Base-by-base conservation (phyloP, 495 filamentous ascomycete species). In the Opeltia flavorubescens region DNA sequence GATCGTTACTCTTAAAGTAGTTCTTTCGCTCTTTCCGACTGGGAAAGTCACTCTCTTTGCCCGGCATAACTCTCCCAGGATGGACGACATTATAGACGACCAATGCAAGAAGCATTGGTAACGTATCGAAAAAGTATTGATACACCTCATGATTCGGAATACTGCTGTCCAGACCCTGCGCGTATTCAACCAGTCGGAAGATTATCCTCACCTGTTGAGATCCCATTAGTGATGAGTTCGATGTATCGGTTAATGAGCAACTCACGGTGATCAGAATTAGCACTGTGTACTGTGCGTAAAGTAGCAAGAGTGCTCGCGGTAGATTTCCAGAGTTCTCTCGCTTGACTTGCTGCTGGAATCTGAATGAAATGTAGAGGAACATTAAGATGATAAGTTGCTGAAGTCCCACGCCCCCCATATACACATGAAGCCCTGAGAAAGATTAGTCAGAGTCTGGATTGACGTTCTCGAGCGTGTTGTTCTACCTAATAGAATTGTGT, bases 321-420 rank as follows among this genome's bases (percentile, higher is more conserved):
- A 27, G 55, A 48, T 2, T 55, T 49, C 3, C 30, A 26, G 4
- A 15, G 47, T 21, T 40, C 43, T 46, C 42, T 28, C 31, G 53
- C 15, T 33, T 55, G 35, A 62, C 57, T 15, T 65, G 55, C 4
- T 62, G 58, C 20, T 77, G 74, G 50, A 80, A 76, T 5, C 59
- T 56, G 21, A 74, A 55, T 26, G 64, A 61, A 2, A 81, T 50
- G 0, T 20, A 59, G 1, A 62, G 25, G 51, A 81, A 81, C 15
- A 70, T 36, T 2, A 77, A 12, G 11, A 83, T 71, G 62, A 81
- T 81, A 27, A 68, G 48, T 50, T 77, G 58, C 51, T 83, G 80
- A 1, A 81, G 35, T 5, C 73, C 74, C 12, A 82, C 69, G 4
- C 79, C 80, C 5, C 61, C 71, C 61, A 77, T 72, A 55, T 79